Evolutionary conservation across 2,329 filamentous ascomycete species (phyloP).

Genomic region (Cladophialophora yegresii): DNA sequence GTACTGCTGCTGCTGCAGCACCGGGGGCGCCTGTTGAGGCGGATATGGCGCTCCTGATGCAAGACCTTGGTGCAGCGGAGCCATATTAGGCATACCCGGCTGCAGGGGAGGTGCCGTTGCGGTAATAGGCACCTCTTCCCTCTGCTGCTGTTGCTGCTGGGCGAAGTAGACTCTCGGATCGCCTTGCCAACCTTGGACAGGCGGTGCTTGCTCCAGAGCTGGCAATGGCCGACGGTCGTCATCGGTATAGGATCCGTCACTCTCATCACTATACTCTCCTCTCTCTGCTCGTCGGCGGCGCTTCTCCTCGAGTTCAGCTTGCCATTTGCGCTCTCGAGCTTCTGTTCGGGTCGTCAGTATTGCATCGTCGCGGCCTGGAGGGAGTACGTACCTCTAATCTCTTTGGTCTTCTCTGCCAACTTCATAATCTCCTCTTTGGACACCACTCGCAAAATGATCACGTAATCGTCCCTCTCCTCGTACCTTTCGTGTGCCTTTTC

Average conservation of each 20-base stretch:
- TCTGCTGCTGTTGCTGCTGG: slow-evolving; percentile 23
- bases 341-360: slow-evolving; percentile 38
- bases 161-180: slow-evolving; percentile 28
- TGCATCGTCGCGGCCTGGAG: neutral
- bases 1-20: slow-evolving; percentile 8
- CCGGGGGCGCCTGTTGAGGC: slow-evolving; percentile 2
- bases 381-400: slow-evolving; percentile 68
- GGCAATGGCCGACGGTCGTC: slow-evolving; percentile 38
- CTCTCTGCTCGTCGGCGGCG: slow-evolving; percentile 49
- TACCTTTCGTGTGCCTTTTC: slow-evolving; percentile 86
- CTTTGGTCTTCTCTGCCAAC: slow-evolving; percentile 77
- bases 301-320: slow-evolving; percentile 41
- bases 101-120: neutral
- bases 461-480: slow-evolving; percentile 88
- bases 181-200: slow-evolving; percentile 19
- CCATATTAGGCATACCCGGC: slow-evolving; percentile 11
- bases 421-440: slow-evolving; percentile 86
- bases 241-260: slow-evolving; percentile 43
- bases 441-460: slow-evolving; percentile 86
- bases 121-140: slow-evolving; percentile 6
- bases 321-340: slow-evolving; percentile 39
- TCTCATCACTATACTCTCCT: slow-evolving; percentile 41
- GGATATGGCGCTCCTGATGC: slow-evolving; percentile 5
- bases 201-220: slow-evolving; percentile 41
- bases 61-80: slow-evolving; percentile 15